Percentiles rank a stretch among this genome's conserved stretches.
These are phyloP conservation scores for Coelastrella sp. DNA, from an alignment of 139 green algal species.

Conservation along the genomic window DNA sequence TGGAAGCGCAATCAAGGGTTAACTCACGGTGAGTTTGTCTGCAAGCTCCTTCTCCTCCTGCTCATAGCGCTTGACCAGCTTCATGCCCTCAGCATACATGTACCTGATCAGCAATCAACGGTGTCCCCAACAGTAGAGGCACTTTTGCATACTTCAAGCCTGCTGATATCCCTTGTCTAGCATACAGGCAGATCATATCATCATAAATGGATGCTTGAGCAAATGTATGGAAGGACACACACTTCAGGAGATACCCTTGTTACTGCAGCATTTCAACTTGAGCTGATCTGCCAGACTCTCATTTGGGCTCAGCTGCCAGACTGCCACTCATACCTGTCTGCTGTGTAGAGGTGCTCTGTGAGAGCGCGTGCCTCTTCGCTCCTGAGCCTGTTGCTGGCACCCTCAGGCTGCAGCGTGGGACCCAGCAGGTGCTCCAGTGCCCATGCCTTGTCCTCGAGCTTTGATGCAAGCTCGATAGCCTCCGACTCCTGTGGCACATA, in stretches of 20 bases:
- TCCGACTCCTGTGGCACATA: slow-evolving; percentile 38
- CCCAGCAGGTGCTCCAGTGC: slow-evolving; percentile 65
- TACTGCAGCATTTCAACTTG: too few relatives aligned
- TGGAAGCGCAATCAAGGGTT: neutral
- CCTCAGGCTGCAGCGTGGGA: slow-evolving; percentile 55
- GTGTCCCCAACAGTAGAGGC: too few relatives aligned
- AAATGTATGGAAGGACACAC: too few relatives aligned
- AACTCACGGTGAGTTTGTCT: slow-evolving; percentile 66
- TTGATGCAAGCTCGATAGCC: slow-evolving; percentile 54
- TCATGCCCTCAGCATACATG: slow-evolving; percentile 68
- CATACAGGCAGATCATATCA: too few relatives aligned
- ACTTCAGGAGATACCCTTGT: too few relatives aligned
- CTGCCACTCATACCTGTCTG: slow-evolving; percentile 44
- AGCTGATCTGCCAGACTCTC: neutral
- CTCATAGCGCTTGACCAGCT: slow-evolving; percentile 60
- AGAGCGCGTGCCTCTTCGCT: slow-evolving; percentile 61
- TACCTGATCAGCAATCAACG: slow-evolving; percentile 39
- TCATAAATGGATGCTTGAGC: too few relatives aligned
- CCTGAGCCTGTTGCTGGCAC: slow-evolving; percentile 46
- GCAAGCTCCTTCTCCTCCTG: slow-evolving; percentile 63
- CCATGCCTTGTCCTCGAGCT: slow-evolving; percentile 60
- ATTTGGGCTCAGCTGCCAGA: neutral
- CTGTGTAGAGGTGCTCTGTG: slow-evolving; percentile 66
- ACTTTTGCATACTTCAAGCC: too few relatives aligned
- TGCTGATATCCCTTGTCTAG: too few relatives aligned